These are phyloP conservation scores for Coccomyxa subellipsoidea DNA, from an alignment of 163 green algal species.

Conservation along the genomic window DNA sequence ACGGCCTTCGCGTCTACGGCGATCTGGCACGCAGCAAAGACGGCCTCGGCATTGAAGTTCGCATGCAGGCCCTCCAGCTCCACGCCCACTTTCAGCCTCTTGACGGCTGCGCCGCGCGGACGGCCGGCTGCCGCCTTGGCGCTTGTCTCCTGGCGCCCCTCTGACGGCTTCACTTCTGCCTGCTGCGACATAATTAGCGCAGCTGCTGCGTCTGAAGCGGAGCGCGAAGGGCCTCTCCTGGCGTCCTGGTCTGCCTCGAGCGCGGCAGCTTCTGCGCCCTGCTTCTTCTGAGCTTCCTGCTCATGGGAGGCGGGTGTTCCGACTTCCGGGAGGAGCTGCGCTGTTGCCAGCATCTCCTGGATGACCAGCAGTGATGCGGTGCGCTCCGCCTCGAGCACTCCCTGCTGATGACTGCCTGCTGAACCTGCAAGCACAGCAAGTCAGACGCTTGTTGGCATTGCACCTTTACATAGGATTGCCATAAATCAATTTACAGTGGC, in stretches of 20 bases:
- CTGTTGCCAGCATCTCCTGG: slow-evolving; percentile 1
- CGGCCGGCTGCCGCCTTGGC: background rate
- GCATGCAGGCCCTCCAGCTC: slow-evolving; percentile 4
- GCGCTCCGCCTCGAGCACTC: background rate
- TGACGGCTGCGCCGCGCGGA: background rate
- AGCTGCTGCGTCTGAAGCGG: background rate
- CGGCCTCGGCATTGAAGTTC: slow-evolving; percentile 13
- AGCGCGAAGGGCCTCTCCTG: background rate
- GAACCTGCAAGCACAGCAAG: too few relatives aligned
- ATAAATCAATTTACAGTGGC: too few relatives aligned
- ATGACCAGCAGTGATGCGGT: background rate
- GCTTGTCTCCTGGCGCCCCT: background rate
- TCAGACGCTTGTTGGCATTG: too few relatives aligned
- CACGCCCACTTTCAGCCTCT: background rate
- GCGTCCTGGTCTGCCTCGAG: background rate
- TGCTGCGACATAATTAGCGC: background rate
- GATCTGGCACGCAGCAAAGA: slow-evolving; percentile 15
- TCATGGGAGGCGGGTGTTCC: background rate
- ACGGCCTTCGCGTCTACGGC: slow-evolving; percentile 10
- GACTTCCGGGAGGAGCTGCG: background rate
- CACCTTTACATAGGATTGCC: too few relatives aligned
- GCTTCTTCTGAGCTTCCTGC: background rate
- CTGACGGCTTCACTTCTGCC: background rate
- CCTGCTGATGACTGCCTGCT: too few relatives aligned
- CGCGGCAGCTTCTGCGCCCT: background rate